A percentile compares a stretch with the other conserved stretches of the same genome.
Evolutionary conservation across 2,329 filamentous ascomycete species (phyloP).

Genomic region (Venturia asperata): DNA sequence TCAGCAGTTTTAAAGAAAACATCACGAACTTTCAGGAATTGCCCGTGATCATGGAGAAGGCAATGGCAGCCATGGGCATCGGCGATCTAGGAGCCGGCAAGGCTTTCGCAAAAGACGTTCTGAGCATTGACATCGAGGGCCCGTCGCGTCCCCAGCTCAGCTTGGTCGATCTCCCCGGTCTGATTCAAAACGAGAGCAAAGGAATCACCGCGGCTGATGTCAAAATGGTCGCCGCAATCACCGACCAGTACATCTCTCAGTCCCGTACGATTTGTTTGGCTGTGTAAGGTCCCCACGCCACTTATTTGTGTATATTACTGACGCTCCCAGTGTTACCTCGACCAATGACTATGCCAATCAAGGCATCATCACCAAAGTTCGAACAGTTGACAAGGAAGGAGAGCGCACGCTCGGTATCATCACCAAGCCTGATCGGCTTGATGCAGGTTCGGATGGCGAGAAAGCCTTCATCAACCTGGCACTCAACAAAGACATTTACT

Average conservation of each 20-base stretch:
- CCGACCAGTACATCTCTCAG: slow-evolving; percentile 37
- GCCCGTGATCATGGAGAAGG: slow-evolving; percentile 32
- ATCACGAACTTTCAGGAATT: slow-evolving; percentile 6
- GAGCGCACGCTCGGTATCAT: slow-evolving; percentile 50
- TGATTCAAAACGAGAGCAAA: slow-evolving; percentile 45
- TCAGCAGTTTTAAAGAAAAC: slow-evolving; percentile 26
- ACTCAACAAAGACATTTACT: slow-evolving; percentile 19
- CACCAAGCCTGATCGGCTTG: slow-evolving; percentile 48
- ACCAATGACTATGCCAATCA: slow-evolving; percentile 49
- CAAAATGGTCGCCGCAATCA: slow-evolving; percentile 40
- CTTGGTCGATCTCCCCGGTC: slow-evolving; percentile 54
- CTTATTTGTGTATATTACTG: slow-evolving; percentile 24
- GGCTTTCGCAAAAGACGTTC: slow-evolving; percentile 38
- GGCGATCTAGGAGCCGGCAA: slow-evolving; percentile 21
- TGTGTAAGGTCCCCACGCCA: slow-evolving; percentile 32
- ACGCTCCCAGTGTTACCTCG: slow-evolving; percentile 29
- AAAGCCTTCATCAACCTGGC: slow-evolving; percentile 26
- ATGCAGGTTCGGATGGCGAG: slow-evolving; percentile 32
- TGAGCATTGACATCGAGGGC: slow-evolving; percentile 53
- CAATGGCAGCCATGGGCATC: slow-evolving; percentile 24
- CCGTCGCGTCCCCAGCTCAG: slow-evolving; percentile 54
- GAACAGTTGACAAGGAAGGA: slow-evolving; percentile 40
- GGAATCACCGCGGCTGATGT: slow-evolving; percentile 41
- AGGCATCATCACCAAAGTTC: slow-evolving; percentile 43
- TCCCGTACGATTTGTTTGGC: slow-evolving; percentile 42